A percentile compares a stretch with the other conserved stretches of the same genome.
Evolutionary conservation across 2,329 filamentous ascomycete genomes (phyloP).

Genomic region (Arthrobotrys musiformis): DNA sequence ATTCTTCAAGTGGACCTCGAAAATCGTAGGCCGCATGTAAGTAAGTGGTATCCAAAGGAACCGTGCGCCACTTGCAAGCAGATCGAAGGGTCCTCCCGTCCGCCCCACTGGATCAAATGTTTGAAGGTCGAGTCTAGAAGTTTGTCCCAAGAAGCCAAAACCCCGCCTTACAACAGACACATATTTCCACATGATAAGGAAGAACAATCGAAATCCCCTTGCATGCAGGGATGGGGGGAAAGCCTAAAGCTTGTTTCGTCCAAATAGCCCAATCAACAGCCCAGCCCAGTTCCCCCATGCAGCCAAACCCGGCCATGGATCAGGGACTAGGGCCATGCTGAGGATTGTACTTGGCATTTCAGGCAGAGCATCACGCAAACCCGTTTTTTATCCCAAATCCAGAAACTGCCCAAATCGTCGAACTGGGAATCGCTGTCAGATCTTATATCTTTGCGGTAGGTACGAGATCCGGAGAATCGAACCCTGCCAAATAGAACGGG

Average conservation of each 20-base stretch:
- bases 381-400: conserved; percentile 55
- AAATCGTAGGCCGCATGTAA: conserved; percentile 25
- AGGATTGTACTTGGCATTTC: conserved; percentile 53
- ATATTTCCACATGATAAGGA: conserved; percentile 31
- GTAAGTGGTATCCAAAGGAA: not conserved
- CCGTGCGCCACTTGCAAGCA: conserved; percentile 19
- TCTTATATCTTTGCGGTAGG: conserved; percentile 53
- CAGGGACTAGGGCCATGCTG: conserved; percentile 21
- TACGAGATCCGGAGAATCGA: conserved; percentile 7
- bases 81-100: conserved; percentile 3
- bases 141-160: not conserved
- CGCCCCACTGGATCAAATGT: not conserved
- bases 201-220: conserved; percentile 13
- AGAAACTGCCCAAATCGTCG: conserved; percentile 51
- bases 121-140: conserved; percentile 15
- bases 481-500: conserved; percentile 20
- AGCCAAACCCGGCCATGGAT: conserved; percentile 17
- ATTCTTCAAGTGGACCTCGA: conserved; percentile 33
- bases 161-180: not conserved
- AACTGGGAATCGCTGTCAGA: conserved; percentile 46
- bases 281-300: conserved; percentile 20
- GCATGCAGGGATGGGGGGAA: conserved; percentile 19
- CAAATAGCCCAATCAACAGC: conserved; percentile 16
- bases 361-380: conserved; percentile 56
- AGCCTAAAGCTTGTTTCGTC: conserved; percentile 51